phyloP scores from a whole-genome alignment of 352 stramenopile species.

The Elongisporangium senticosum region DNA sequence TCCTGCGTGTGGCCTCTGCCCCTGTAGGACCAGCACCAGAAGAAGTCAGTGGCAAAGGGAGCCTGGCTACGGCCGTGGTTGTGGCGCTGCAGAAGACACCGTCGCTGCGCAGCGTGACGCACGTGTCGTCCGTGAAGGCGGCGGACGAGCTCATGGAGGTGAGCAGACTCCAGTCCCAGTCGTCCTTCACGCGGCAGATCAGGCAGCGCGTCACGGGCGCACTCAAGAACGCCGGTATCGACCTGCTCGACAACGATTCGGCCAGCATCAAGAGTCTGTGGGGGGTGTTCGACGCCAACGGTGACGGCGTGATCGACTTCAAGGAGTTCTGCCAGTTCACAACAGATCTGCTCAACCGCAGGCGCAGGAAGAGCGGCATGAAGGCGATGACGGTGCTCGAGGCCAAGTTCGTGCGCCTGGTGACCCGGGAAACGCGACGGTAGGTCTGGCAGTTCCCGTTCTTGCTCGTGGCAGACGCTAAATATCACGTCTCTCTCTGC shows the following conservation, averaged over 20 bases:
- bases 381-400: slow-evolving; percentile 19
- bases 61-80: neutral
- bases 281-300: slow-evolving; percentile 33
- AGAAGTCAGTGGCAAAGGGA: neutral
- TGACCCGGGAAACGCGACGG: slow-evolving; percentile 26
- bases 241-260: slow-evolving; percentile 19
- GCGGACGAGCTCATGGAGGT: neutral
- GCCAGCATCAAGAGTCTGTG: slow-evolving; percentile 31
- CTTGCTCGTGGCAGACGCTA: neutral
- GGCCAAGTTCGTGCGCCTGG: slow-evolving; percentile 26
- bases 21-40: neutral
- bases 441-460: neutral
- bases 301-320: slow-evolving; percentile 37
- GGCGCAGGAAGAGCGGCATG: slow-evolving; percentile 23
- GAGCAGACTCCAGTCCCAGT: neutral
- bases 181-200: neutral
- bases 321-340: slow-evolving; percentile 43
- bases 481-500: neutral
- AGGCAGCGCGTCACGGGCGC: slow-evolving; percentile 6
- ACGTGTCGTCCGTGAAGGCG: neutral
- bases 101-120: neutral
- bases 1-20: neutral
- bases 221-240: slow-evolving; percentile 26
- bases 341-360: slow-evolving; percentile 25
- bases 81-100: neutral